Conservation (phyloP, 2,329 filamentous ascomycete genomes). For the Lecanicillium sp. region DNA sequence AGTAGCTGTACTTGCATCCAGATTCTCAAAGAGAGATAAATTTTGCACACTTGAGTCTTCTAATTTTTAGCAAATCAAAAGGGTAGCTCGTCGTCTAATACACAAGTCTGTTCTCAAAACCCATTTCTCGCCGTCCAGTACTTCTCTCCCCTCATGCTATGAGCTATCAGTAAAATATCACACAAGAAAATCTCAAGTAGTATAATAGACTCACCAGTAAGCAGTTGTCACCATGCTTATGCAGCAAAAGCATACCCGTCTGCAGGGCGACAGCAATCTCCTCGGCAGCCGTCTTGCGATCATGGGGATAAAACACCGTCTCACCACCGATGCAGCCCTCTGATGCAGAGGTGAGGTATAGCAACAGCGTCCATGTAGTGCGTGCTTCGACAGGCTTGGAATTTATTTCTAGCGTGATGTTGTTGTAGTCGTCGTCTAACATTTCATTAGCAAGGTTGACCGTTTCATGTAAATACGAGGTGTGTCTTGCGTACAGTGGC, state of each 20-base stretch:
- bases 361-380: constrained; percentile 85
- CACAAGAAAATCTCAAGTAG: not conserved
- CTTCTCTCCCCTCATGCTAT: constrained; percentile 75
- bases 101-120: constrained; percentile 79
- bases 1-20: not conserved
- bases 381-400: constrained; percentile 20
- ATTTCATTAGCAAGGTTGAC: not conserved
- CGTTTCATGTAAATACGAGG: not conserved
- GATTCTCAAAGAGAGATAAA: too few species aligned
- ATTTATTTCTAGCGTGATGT: constrained; percentile 44
- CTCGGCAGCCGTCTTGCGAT: constrained; percentile 45
- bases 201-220: constrained; percentile 51
- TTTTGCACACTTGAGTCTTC: too few species aligned
- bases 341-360: constrained; percentile 71
- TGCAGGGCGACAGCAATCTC: constrained; percentile 68
- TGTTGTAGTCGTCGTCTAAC: constrained; percentile 79
- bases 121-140: constrained; percentile 80
- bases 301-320: constrained; percentile 82
- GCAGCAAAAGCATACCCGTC: constrained; percentile 77
- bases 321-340: constrained; percentile 78
- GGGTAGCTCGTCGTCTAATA: constrained; percentile 38
- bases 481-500: constrained; percentile 62
- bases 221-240: constrained; percentile 84
- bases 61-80: too few species aligned
- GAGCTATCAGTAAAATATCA: constrained; percentile 1